Evolutionary conservation across 2,329 filamentous ascomycete genomes (phyloP), one percentile per base, ranked within the genome.

Genomic region (Lasiodiplodia hormozganensis): DNA sequence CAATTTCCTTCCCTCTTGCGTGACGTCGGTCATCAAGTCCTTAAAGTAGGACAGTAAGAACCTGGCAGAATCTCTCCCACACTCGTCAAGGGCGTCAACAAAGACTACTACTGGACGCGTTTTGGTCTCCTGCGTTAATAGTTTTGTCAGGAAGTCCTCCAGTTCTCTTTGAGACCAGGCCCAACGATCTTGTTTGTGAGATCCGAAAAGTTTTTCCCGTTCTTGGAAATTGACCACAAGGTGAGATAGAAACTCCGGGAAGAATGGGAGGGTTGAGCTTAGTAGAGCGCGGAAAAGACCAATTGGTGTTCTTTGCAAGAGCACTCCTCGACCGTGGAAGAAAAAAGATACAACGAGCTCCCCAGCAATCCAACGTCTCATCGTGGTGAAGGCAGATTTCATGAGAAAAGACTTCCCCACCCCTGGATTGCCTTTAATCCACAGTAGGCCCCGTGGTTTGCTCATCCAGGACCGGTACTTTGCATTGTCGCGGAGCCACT

Each of bases 71-170:
- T 56, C 53, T 4, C 5, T 23, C 7, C 53, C 28, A 16, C 43
- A 64, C 8, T 64, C 60, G 23, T 64, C 60, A 23, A 64, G 60
- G 7, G 60, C 60, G 5, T 64, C 60, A 28, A 64, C 25, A 14
- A 64, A 52, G 12, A 64, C 36, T 0, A 49, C 31, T 1, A 52
- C 21, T n/a, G 43, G 47, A 6, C 34, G 40, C 6, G 7, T 3
- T 8, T 25, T 40, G 4, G 40, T 36, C 4, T 25, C 28, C 16
- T 34, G 16, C 11, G 43, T 6, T 16, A 64, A 36, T 2, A 28
- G 3, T 2, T 16, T 25, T 6, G 43, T 16, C 8, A 52, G 6
- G 7, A 36, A 34, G 6, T 38, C 31, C n/a, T 23, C 28, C 5
- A 64, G 43, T 11, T 64, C 60, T 64, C 10, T 5, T 4, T 49